Conservation (phyloP, 371 early-diverging fungal genomes). For the Caulochytrium protostelioides region DNA sequence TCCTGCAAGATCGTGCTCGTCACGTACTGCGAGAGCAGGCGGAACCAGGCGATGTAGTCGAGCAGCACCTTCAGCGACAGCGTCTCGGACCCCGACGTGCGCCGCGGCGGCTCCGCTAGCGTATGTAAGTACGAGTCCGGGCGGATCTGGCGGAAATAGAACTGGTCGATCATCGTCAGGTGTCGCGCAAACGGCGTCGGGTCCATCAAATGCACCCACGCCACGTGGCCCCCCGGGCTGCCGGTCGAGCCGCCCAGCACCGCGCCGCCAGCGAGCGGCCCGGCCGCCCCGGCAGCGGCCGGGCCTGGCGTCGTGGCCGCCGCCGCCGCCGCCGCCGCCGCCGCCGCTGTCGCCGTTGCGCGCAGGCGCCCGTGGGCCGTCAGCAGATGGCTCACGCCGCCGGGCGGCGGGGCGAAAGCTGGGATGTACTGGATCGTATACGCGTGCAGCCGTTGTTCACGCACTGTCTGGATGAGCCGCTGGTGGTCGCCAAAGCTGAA, state of each 20-base stretch:
- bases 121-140: constrained; percentile 21
- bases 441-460: constrained; percentile 24
- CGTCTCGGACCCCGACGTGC: constrained; percentile 7
- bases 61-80: constrained; percentile 15
- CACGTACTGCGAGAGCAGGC: constrained; percentile 13
- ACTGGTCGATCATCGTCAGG: constrained; percentile 19
- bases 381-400: no score
- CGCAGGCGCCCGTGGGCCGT: no score
- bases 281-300: no score
- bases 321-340: no score
- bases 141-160: constrained; percentile 19
- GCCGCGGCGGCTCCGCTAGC: constrained; percentile 9
- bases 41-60: constrained; percentile 20
- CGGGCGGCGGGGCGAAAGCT: no score
- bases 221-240: no score
- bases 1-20: constrained; percentile 14
- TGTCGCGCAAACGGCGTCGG: constrained; percentile 21
- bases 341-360: no score
- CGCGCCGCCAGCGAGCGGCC: no score
- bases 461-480: constrained; percentile 23
- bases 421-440: constrained; percentile 26
- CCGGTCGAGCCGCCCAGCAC: no score
- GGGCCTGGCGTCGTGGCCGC: no score
- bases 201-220: no score
- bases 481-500: constrained; percentile 22